Conservation (phyloP, 306 rosid species). For the Pueraria montana region DNA sequence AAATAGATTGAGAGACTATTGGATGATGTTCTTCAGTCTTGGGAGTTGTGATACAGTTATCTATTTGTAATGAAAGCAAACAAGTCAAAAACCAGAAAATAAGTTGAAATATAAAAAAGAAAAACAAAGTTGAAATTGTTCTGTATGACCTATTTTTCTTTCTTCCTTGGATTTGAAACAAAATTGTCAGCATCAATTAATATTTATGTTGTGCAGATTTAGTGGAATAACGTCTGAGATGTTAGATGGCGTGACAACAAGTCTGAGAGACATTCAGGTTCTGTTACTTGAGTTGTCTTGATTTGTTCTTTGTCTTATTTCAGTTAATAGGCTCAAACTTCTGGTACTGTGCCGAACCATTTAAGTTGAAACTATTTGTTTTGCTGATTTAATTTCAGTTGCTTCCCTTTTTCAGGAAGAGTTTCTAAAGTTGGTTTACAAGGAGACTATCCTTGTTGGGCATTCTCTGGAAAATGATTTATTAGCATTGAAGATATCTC, state of each 20-base stretch:
- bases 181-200: constrained; percentile 16
- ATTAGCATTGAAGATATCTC: constrained; percentile 83
- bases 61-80: constrained; percentile 6
- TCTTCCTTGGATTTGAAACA: not conserved
- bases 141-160: not conserved
- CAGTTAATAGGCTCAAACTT: constrained; percentile 19
- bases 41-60: not conserved
- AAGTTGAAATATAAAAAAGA: not conserved
- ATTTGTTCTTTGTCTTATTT: constrained; percentile 41
- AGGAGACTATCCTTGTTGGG: constrained; percentile 88
- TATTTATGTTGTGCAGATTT: constrained; percentile 63
- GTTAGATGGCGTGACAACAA: constrained; percentile 88
- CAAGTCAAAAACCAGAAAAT: not conserved
- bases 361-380: constrained; percentile 44
- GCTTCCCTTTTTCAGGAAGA: constrained; percentile 70
- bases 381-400: constrained; percentile 54
- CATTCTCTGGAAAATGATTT: constrained; percentile 97
- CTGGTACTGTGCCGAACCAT: constrained; percentile 34
- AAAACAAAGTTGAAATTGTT: not conserved
- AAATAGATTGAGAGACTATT: not conserved
- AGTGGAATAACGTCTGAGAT: constrained; percentile 95
- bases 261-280: constrained; percentile 92
- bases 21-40: constrained; percentile 18
- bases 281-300: constrained; percentile 39
- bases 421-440: constrained; percentile 80